Evolutionary conservation across 106 monocot species (phyloP).

Genomic region (Agapanthus africanus): DNA sequence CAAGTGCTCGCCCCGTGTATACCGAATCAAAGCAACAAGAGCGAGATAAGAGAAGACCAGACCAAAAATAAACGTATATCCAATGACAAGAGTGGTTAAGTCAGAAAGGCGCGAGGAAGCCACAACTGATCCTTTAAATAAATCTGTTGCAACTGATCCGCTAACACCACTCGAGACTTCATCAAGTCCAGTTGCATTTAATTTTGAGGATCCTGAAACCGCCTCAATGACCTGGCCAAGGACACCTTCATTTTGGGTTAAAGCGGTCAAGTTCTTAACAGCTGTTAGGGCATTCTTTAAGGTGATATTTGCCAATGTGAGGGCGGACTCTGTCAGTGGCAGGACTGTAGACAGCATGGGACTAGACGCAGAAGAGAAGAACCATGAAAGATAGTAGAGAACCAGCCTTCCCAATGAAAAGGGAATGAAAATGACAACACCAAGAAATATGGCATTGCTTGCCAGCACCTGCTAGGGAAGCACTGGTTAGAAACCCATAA

Average conservation of each 20-base stretch:
- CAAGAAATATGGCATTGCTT: conserved; percentile 97
- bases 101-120: conserved; percentile 81
- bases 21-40: conserved; percentile 75
- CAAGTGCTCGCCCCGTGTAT: conserved; percentile 69
- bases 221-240: conserved; percentile 42
- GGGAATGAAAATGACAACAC: conserved; percentile 82
- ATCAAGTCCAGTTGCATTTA: conserved; percentile 43
- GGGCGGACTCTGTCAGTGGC: conserved; percentile 63
- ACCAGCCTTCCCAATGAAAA: conserved; percentile 89
- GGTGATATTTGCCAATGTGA: conserved; percentile 71
- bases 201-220: conserved; percentile 42
- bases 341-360: conserved; percentile 55
- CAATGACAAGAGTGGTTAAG: conserved; percentile 80
- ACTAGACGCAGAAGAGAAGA: conserved; percentile 64
- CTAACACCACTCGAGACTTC: conserved; percentile 25
- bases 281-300: conserved; percentile 65
- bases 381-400: conserved; percentile 78
- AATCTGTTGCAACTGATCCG: conserved; percentile 17
- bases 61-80: conserved; percentile 76
- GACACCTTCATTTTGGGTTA: conserved; percentile 41
- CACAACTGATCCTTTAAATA: conserved; percentile 30
- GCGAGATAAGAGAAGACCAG: conserved; percentile 72
- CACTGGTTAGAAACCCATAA: conserved; percentile 4
- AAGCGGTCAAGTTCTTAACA: conserved; percentile 62
- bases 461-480: conserved; percentile 67